These are phyloP conservation scores for Acorus gramineus DNA, from an alignment of 106 monocot species.

Conservation along the genomic window DNA sequence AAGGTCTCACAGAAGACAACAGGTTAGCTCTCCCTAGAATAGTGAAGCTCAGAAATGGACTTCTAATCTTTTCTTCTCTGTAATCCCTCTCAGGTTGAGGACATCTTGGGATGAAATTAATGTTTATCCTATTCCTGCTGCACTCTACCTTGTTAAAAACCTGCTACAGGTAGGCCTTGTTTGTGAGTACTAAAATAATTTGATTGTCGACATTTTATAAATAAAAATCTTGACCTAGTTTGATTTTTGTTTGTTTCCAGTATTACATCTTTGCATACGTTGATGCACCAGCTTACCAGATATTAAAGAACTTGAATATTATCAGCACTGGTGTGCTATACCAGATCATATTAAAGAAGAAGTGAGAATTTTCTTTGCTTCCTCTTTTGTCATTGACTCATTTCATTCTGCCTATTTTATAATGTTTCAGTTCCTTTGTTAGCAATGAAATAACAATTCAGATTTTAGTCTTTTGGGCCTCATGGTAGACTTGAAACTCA, in stretches of 20 bases:
- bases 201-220: too few relatives aligned
- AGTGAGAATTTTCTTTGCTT: slow-evolving; percentile 29
- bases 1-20: slow-evolving; percentile 81
- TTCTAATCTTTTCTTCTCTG: too few relatives aligned
- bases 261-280: slow-evolving; percentile 98
- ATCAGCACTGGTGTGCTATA: slow-evolving; percentile 94
- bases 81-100: slow-evolving; percentile 45
- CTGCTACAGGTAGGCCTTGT: slow-evolving; percentile 58
- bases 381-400: too few relatives aligned
- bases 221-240: neutral
- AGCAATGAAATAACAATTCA: too few relatives aligned
- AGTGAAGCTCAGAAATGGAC: too few relatives aligned
- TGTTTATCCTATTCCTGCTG: slow-evolving; percentile 90
- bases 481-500: too few relatives aligned
- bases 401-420: too few relatives aligned
- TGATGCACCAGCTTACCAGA: slow-evolving; percentile 98
- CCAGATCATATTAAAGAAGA: slow-evolving; percentile 81
- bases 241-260: slow-evolving; percentile 24
- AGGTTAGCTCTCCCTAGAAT: slow-evolving; percentile 24
- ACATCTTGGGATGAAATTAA: slow-evolving; percentile 75
- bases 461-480: too few relatives aligned
- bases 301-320: slow-evolving; percentile 97
- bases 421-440: too few relatives aligned
- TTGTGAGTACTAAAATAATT: neutral
- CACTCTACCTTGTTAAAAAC: slow-evolving; percentile 86